Base-by-base conservation (phyloP, 768 basidiomycete species). In the Tulasnella calospora region DNA sequence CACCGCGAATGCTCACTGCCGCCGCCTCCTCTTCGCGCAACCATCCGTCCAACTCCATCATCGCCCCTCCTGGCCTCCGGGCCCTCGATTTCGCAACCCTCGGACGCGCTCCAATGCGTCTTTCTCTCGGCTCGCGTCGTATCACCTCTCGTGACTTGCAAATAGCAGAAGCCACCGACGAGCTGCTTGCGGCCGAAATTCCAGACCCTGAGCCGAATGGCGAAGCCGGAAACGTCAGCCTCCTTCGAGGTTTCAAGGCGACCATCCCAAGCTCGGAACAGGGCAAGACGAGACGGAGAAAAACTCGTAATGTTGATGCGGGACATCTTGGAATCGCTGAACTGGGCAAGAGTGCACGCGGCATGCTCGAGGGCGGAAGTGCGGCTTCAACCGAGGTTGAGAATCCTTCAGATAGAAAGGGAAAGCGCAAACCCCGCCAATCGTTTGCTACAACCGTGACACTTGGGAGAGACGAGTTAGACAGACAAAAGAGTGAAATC, bases 231-330 rank as follows among this genome's bases (percentile, higher is more conserved):
- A 89, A 90, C 81, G 91, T 96, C 73, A 94, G 93, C 81, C 87
- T 99, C 44, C 85, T 98, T 57, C 90, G 92, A 69, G 97, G 97
- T 0, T 99, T 98, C 84, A 92, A 94, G 82, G 97, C 97, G 23
- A 98, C 97, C 2, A 93, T 98, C 61, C 97, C 97, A 17, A 93
- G 92, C 82, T 90, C 96, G 51, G 92, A 95, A 81, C 89, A 90
- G 82, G 88, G 94, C 76, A 91, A 92, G 80, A 87, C 89, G 19
- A 87, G 95, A 79, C 85, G 96, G 80, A 85, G 95, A 78, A 91
- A 94, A 83, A 90, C 93, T 84, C 88, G 96, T 79, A 93, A 91
- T 81, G 89, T 94, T 19, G 92, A 94, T 3, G 89, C 91, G 17
- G 92, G 91, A 38, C 88, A 88, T 81, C 85, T 94, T 61, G 95